These are phyloP conservation scores for Lycium barbarum DNA, from an alignment of 257 asterid species.

Conservation along the genomic window DNA sequence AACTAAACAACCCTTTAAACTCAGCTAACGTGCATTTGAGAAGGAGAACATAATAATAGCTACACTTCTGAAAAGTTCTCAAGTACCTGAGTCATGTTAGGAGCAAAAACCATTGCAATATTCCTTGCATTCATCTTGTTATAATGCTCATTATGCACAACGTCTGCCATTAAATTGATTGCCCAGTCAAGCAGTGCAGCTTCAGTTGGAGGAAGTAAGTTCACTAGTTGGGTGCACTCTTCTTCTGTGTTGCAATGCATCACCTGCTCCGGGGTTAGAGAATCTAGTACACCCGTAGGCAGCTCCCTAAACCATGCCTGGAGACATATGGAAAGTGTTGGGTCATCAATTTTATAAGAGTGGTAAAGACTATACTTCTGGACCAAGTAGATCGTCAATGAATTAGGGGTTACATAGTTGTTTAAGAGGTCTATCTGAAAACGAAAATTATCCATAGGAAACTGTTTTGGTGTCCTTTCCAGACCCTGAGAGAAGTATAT, in stretches of 20 bases:
- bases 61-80: not conserved
- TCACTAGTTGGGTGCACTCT: constrained; percentile 64
- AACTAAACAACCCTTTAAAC: constrained; percentile 13
- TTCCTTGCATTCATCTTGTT: constrained; percentile 90
- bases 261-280: constrained; percentile 72
- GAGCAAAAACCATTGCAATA: constrained; percentile 94
- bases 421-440: not conserved
- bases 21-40: not conserved
- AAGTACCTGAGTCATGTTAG: constrained; percentile 87
- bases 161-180: constrained; percentile 79
- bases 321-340: constrained; percentile 5
- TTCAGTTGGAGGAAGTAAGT: constrained; percentile 68
- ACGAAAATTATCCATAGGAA: not conserved
- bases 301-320: constrained; percentile 97
- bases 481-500: not conserved
- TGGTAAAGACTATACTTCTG: not conserved
- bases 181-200: constrained; percentile 83
- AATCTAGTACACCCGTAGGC: constrained; percentile 80
- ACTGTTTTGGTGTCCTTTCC: not conserved
- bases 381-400: not conserved
- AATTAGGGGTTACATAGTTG: not conserved
- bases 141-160: constrained; percentile 57
- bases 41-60: constrained; percentile 13
- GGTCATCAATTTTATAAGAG: constrained; percentile 1
- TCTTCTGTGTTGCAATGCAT: constrained; percentile 89